These are phyloP conservation scores for Kwoniella newhampshirensis DNA, from an alignment of 768 basidiomycete genomes.

Conservation along the genomic window DNA sequence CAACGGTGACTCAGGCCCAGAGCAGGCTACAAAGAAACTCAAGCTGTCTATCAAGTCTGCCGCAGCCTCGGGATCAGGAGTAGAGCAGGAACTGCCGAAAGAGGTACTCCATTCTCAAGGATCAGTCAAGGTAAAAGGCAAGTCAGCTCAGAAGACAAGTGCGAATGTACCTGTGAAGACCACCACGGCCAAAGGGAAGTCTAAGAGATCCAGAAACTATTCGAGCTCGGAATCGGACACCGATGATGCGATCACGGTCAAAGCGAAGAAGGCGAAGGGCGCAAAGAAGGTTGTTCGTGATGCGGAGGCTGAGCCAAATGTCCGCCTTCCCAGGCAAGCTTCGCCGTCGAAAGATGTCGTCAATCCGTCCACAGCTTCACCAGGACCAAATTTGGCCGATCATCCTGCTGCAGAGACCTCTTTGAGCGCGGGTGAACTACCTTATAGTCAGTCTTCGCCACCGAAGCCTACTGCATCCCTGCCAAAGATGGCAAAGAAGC, in stretches of 20 bases:
- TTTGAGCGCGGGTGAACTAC: too few species aligned
- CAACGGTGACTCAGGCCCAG: not conserved
- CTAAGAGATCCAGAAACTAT: not conserved
- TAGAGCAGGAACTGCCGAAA: not conserved
- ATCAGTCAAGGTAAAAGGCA: not conserved
- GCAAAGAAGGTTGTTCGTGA: not conserved
- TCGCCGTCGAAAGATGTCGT: too few species aligned
- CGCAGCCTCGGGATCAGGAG: not conserved
- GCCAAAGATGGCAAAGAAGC: not conserved
- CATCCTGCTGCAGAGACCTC: too few species aligned
- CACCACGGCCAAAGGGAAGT: not conserved
- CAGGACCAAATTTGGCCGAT: too few species aligned
- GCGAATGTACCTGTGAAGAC: too few species aligned
- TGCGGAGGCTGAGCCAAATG: not conserved
- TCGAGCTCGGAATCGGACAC: not conserved
- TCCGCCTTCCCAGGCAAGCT: too few species aligned
- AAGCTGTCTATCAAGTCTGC: not conserved
- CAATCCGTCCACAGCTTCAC: too few species aligned
- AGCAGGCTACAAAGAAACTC: not conserved
- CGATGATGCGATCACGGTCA: not conserved
- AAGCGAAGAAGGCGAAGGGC: conserved; percentile 1
- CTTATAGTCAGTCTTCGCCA: too few species aligned
- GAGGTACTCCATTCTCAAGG: not conserved
- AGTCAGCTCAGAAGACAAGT: not conserved
- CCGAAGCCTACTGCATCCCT: not conserved